Evolutionary conservation across 2,329 filamentous ascomycete species (phyloP), one percentile per base, ranked within the genome.

Genomic region (Monilinia laxa): DNA sequence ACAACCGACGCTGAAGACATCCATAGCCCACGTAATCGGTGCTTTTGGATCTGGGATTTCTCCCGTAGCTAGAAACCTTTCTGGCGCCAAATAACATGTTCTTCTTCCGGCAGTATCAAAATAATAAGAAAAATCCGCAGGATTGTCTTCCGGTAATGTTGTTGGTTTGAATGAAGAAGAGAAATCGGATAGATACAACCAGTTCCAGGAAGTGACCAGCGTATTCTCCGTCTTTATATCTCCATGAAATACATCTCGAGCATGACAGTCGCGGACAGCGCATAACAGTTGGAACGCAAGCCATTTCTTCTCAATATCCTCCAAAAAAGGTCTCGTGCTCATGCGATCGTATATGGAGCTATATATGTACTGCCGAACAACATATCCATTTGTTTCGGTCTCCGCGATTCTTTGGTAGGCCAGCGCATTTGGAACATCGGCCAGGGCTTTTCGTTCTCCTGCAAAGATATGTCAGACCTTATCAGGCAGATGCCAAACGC

Each of bases 221-320:
- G 96, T 87, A 74, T 99, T 99, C 78, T 99, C 94, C 1, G 94
- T 95, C 82, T 99, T 99, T 81, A 99, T 98, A 76, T 99, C 96
- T 67, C 95, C 96, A 76, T 99, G 95, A 77, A 93, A 98, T 62
- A 99, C 84, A 73, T 96, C 91, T 57, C 90, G 85, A 38, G 90
- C 84, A 77, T 99, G 95, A 74, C 92, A 97, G 78, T 99, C 96
- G 66, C 93, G 88, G 67, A 99, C 82, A 3, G 92, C 93, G 77
- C 93, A 97, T 14, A 99, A 84, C 3, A 99, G 85, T 80, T 99
- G 95, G 74, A 97, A 99, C 0, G 94, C 91, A 62, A 99, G 85
- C 95, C 95, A 99, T 81, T 96, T 97, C 84, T 97, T 98, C 79
- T 99, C 95, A 71, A 99, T 95, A 71, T 96, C 92, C 78, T 99